Conservation (phyloP, 2,329 filamentous ascomycete species). For the Claviceps sp. region DNA sequence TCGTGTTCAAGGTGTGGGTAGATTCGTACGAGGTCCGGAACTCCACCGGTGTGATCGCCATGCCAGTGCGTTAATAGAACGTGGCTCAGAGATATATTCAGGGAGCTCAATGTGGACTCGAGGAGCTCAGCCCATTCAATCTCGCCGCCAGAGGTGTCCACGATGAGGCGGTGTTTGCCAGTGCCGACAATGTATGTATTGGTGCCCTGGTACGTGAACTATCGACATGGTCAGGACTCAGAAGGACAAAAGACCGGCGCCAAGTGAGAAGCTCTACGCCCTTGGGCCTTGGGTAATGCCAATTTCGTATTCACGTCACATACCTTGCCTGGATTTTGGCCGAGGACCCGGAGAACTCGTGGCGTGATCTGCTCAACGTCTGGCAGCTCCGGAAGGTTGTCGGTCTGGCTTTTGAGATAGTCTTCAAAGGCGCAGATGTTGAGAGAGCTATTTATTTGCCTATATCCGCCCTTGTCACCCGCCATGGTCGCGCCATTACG, state of each 20-base stretch:
- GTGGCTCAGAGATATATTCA: slow-evolving; percentile 17
- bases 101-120: slow-evolving; percentile 6
- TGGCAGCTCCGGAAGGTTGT: slow-evolving; percentile 20
- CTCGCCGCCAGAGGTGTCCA: slow-evolving; percentile 60
- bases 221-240: background rate
- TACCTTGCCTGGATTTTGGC: slow-evolving; percentile 30
- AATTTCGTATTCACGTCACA: background rate
- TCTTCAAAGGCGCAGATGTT: slow-evolving; percentile 34
- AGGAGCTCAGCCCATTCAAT: slow-evolving; percentile 40
- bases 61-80: slow-evolving; percentile 64
- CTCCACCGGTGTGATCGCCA: slow-evolving; percentile 54
- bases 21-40: slow-evolving; percentile 38
- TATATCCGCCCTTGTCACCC: slow-evolving; percentile 20
- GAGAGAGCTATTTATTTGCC: slow-evolving; percentile 32
- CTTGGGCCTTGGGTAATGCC: too few species aligned
- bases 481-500: background rate
- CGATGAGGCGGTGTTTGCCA: slow-evolving; percentile 46
- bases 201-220: slow-evolving; percentile 48
- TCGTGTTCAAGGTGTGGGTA: slow-evolving; percentile 7
- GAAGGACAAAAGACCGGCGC: background rate
- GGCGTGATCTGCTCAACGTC: slow-evolving; percentile 28
- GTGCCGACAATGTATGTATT: slow-evolving; percentile 67
- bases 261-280: too few species aligned
- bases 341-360: slow-evolving; percentile 28
- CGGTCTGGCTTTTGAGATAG: slow-evolving; percentile 27